Evolutionary conservation across 164 flowering plant genomes (phyloP).

Genomic region (Sextonia rubra): DNA sequence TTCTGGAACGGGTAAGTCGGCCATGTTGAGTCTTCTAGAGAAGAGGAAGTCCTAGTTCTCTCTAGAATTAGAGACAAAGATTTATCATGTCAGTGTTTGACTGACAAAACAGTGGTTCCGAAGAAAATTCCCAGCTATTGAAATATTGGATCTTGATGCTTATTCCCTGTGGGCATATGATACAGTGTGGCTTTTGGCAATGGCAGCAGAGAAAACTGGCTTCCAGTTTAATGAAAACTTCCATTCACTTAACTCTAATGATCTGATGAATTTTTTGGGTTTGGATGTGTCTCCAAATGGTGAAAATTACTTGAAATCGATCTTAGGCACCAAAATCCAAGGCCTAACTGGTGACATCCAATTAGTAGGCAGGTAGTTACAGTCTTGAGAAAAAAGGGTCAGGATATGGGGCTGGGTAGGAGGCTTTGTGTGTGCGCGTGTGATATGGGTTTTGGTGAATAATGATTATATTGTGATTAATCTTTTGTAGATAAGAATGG

Average conservation of each 20-base stretch:
- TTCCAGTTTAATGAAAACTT: too few relatives aligned
- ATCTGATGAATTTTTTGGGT: not conserved
- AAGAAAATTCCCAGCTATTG: not conserved
- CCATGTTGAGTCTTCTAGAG: too few relatives aligned
- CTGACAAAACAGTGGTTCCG: not conserved
- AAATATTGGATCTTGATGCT: not conserved
- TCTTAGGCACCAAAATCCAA: not conserved
- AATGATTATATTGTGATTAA: too few relatives aligned
- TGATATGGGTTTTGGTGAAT: too few relatives aligned
- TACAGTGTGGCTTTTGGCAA: conserved; percentile 3
- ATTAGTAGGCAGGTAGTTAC: conserved; percentile 13
- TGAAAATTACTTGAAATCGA: not conserved
- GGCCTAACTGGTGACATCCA: conserved; percentile 8
- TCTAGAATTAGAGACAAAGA: too few relatives aligned
- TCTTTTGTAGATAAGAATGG: too few relatives aligned
- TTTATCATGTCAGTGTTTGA: too few relatives aligned
- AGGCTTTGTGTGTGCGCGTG: too few relatives aligned
- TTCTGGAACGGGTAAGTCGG: too few relatives aligned
- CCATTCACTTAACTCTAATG: not conserved
- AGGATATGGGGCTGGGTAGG: too few relatives aligned
- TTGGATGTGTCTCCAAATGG: not conserved
- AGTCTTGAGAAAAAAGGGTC: not conserved
- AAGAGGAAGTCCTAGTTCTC: too few relatives aligned
- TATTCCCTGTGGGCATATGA: conserved; percentile 5
- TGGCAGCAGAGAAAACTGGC: not conserved